These are phyloP conservation scores for Cyanidioschyzon merolae DNA, from an alignment of 23 red algal genomes.

Conservation along the genomic window DNA sequence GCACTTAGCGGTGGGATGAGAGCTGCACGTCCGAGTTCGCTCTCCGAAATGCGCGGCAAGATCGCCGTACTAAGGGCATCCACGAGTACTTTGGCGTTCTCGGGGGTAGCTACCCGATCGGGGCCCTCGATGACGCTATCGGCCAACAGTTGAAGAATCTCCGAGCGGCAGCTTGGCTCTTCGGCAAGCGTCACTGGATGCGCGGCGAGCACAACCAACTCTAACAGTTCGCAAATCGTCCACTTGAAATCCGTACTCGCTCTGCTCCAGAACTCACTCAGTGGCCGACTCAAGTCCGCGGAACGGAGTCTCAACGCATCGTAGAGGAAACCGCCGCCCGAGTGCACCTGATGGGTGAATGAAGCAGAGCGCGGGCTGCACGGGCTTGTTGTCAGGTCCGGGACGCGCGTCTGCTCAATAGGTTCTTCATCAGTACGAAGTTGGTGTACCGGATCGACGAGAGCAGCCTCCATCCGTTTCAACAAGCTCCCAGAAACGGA, in stretches of 20 bases:
- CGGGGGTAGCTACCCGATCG: background rate
- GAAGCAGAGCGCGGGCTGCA: background rate
- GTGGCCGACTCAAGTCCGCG: background rate
- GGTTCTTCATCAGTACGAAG: too few relatives aligned
- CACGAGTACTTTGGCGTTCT: background rate
- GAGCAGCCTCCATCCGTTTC: too few relatives aligned
- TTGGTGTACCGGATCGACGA: too few relatives aligned
- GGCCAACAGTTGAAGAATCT: background rate
- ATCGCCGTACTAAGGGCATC: background rate
- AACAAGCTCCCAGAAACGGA: too few relatives aligned
- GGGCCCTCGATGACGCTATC: background rate
- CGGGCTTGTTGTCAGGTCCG: background rate
- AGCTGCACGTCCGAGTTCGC: background rate
- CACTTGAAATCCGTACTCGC: background rate
- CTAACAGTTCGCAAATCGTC: background rate
- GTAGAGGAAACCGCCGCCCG: background rate
- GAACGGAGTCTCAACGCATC: background rate
- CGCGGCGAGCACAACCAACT: background rate
- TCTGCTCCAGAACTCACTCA: background rate
- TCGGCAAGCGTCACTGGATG: background rate
- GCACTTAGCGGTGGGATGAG: background rate
- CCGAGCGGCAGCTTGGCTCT: background rate
- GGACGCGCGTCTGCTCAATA: background rate
- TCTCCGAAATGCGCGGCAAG: background rate
- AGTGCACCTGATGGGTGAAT: background rate